A percentile compares a stretch with the other conserved stretches of the same genome.
Conservation (phyloP, 176 grass and related monocot species). For the Avena sativa region DNA sequence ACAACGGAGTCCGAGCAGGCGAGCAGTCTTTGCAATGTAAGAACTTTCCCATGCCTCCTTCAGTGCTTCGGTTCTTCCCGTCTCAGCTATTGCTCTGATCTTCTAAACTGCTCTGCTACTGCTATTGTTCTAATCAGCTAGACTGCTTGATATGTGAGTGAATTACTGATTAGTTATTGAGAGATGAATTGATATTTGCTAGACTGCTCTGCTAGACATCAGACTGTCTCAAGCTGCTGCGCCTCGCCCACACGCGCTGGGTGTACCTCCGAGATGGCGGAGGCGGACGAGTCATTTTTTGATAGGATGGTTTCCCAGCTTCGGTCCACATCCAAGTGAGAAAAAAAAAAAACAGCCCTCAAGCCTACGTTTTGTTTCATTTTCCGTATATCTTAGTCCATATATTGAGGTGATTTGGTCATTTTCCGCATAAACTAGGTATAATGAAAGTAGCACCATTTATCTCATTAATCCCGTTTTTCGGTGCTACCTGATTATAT, state of each 20-base stretch:
- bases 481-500: neutral
- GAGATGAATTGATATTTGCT: too few relatives aligned
- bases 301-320: slow-evolving; percentile 81
- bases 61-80: too few relatives aligned
- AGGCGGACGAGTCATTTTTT: slow-evolving; percentile 63
- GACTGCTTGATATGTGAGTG: too few relatives aligned
- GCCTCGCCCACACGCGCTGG: neutral
- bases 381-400: neutral
- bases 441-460: neutral
- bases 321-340: slow-evolving; percentile 71
- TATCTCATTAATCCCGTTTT: neutral
- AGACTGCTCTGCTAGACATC: too few relatives aligned
- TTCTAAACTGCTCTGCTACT: too few relatives aligned
- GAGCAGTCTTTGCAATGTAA: too few relatives aligned
- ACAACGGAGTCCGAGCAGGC: too few relatives aligned
- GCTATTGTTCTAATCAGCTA: too few relatives aligned
- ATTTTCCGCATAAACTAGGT: neutral
- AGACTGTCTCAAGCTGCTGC: neutral
- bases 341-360: neutral
- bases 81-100: too few relatives aligned
- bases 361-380: neutral
- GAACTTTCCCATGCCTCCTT: too few relatives aligned
- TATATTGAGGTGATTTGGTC: neutral
- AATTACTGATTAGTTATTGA: too few relatives aligned
- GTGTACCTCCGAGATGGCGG: slow-evolving; percentile 33